Conservation (phyloP, 2,329 filamentous ascomycete genomes). For the Cladosporium sp. region DNA sequence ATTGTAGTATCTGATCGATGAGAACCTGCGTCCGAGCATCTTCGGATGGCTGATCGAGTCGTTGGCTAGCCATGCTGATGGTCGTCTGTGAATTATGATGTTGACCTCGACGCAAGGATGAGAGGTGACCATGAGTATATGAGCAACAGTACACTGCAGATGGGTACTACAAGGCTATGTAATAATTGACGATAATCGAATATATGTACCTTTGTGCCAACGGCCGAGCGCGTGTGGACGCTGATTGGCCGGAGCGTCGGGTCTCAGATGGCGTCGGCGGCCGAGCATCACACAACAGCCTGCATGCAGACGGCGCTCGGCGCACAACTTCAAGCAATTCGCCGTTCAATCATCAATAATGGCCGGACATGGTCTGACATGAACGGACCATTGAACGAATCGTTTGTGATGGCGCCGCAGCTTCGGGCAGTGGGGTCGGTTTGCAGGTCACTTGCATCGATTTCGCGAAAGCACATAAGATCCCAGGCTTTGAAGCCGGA, state of each 20-base stretch:
- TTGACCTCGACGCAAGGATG: background rate
- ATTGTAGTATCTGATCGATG: background rate
- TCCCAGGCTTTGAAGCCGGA: background rate
- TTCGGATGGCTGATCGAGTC: background rate
- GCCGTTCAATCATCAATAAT: background rate
- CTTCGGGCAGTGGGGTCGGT: background rate
- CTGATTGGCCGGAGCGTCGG: slow-evolving; percentile 1
- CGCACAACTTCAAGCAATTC: background rate
- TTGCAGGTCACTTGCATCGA: background rate
- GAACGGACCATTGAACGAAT: background rate
- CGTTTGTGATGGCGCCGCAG: background rate
- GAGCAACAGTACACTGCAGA: background rate
- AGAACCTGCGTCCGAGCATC: background rate
- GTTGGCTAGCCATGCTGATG: background rate
- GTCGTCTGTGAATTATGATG: background rate
- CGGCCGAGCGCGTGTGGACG: background rate
- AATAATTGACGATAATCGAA: background rate
- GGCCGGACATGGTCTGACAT: background rate
- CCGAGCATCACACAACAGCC: background rate
- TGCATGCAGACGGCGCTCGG: background rate
- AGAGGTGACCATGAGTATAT: background rate
- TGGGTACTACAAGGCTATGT: background rate
- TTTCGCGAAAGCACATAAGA: background rate
- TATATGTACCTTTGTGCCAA: background rate
- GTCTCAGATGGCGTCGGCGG: background rate